Evolutionary conservation across 352 stramenopile genomes (phyloP).

Genomic region (Hyaloperonospora arabidopsidis): DNA sequence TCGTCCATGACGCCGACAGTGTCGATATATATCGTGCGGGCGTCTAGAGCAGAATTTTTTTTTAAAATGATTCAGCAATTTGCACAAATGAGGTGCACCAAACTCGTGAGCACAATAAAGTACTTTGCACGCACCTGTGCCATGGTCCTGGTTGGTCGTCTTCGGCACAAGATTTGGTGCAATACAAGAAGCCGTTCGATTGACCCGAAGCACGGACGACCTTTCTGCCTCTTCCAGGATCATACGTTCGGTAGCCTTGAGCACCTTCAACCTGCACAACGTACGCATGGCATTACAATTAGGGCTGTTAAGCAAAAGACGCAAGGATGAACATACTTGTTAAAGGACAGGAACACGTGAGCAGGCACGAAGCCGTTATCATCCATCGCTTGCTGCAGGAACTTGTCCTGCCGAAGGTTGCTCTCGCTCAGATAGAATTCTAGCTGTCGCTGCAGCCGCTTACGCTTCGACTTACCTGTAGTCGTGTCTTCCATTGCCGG

Average conservation of each 20-base stretch:
- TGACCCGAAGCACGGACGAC: constrained; percentile 40
- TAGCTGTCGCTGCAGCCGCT: constrained; percentile 70
- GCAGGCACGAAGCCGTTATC: constrained; percentile 47
- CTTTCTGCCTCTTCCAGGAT: constrained; percentile 52
- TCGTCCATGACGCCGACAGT: constrained; percentile 48
- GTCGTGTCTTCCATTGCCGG: too few relatives aligned
- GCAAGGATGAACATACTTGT: constrained; percentile 27
- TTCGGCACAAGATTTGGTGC: constrained; percentile 33
- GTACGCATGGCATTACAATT: too few relatives aligned
- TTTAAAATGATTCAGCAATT: too few relatives aligned
- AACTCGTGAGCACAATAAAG: too few relatives aligned
- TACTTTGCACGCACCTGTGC: constrained; percentile 9
- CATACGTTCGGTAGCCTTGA: constrained; percentile 51
- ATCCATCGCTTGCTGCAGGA: constrained; percentile 69
- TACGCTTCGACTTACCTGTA: constrained; percentile 48
- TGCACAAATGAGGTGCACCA: neutral
- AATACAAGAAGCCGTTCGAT: constrained; percentile 34
- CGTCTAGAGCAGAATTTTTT: constrained; percentile 20
- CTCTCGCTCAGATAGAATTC: constrained; percentile 77
- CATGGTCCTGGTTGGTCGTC: constrained; percentile 19
- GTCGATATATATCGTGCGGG: constrained; percentile 67
- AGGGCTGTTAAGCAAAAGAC: neutral
- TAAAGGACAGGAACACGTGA: constrained; percentile 61
- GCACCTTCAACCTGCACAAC: constrained; percentile 31
- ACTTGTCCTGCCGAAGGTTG: constrained; percentile 77